Percentiles rank a stretch among this genome's conserved stretches.
Conservation (phyloP, 805 yeast genomes). For the Blastobotrys attinorum region DNA sequence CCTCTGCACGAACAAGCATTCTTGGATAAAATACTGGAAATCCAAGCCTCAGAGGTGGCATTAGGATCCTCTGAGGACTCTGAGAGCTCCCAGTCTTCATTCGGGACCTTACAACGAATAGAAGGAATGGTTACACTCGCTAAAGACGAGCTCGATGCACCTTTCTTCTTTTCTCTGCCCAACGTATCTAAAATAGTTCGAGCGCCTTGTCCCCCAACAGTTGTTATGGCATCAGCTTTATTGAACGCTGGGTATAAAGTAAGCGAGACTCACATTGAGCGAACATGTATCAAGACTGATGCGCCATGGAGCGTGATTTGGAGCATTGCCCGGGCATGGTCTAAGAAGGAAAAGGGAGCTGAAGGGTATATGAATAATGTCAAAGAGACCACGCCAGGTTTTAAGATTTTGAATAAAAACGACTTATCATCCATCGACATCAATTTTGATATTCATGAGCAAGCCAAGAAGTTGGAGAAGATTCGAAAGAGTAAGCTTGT, state of each 20-base stretch:
- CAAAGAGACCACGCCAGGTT: constrained; percentile 28
- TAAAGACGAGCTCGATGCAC: constrained; percentile 54
- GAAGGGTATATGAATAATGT: constrained; percentile 22
- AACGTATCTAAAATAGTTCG: constrained; percentile 66
- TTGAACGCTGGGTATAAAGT: constrained; percentile 78
- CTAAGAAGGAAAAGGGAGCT: constrained; percentile 21
- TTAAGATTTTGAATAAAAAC: constrained; percentile 20
- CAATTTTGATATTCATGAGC: constrained; percentile 54
- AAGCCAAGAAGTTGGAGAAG: constrained; percentile 47
- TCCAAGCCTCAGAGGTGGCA: constrained; percentile 43
- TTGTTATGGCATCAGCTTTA: constrained; percentile 64
- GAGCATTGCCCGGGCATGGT: constrained; percentile 63
- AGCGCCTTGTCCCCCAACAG: constrained; percentile 76
- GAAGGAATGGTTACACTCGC: constrained; percentile 92
- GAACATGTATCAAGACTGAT: constrained; percentile 79
- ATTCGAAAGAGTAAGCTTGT: constrained; percentile 73
- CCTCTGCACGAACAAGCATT: constrained; percentile 64
- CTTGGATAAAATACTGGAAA: constrained; percentile 51
- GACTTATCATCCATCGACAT: constrained; percentile 24
- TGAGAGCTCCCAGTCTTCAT: constrained; percentile 28
- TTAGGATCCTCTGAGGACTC: no score
- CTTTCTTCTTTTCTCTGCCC: constrained; percentile 80
- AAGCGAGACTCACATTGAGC: constrained; percentile 82
- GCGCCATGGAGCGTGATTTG: constrained; percentile 81
- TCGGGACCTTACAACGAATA: constrained; percentile 76